Percentiles rank a stretch among this genome's conserved stretches.
Evolutionary conservation across 2,329 filamentous ascomycete species (phyloP).

Genomic region (Phyllosticta citribraziliensis): DNA sequence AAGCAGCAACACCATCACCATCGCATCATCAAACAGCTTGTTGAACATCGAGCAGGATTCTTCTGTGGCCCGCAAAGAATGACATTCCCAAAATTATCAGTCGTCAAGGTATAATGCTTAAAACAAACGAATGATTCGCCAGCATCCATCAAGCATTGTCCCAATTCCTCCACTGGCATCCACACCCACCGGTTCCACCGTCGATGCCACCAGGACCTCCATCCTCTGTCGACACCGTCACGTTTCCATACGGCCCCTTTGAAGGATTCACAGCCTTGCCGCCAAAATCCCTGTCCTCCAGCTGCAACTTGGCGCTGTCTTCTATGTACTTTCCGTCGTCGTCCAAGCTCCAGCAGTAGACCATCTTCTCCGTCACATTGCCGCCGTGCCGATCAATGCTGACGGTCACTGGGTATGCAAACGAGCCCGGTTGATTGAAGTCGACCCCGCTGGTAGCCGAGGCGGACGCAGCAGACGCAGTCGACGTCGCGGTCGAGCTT

Average conservation of each 20-base stretch:
- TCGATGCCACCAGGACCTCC: conserved; percentile 40
- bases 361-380: conserved; percentile 41
- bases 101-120: background rate
- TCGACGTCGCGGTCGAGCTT: conserved; percentile 12
- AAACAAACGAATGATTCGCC: background rate
- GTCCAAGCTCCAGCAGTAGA: conserved; percentile 52
- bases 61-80: background rate
- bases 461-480: conserved; percentile 23
- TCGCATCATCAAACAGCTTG: background rate
- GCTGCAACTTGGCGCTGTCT: conserved; percentile 36
- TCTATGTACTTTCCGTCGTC: conserved; percentile 36
- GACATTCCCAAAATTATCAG: background rate
- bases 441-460: conserved; percentile 31
- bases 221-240: conserved; percentile 14
- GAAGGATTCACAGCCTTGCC: conserved; percentile 44
- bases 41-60: background rate
- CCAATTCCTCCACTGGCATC: conserved; percentile 52
- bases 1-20: background rate
- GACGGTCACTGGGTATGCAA: conserved; percentile 52
- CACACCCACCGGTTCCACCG: conserved; percentile 50
- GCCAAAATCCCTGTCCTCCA: conserved; percentile 43
- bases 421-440: conserved; percentile 45
- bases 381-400: conserved; percentile 53
- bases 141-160: conserved; percentile 2
- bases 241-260: conserved; percentile 33